phyloP scores from a whole-genome alignment of 2,329 filamentous ascomycete genomes.

The Dactylellina leptospora region DNA sequence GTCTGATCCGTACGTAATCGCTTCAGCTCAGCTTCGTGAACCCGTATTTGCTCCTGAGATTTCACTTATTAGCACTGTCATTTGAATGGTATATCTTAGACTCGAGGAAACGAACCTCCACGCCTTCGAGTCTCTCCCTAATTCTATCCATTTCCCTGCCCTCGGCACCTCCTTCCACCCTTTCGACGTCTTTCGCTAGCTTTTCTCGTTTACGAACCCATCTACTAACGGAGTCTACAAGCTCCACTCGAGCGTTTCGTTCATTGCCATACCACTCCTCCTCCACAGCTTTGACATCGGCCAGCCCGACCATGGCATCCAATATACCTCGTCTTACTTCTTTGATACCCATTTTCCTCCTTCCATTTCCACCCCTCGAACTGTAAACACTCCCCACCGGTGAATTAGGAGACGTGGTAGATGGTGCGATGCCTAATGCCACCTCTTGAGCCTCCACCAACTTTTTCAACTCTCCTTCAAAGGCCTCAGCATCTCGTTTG shows the following conservation, averaged over 20 bases:
- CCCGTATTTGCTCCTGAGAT: constrained; percentile 45
- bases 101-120: too few relatives aligned
- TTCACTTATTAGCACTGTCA: not conserved
- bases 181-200: constrained; percentile 44
- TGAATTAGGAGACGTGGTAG: not conserved
- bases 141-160: constrained; percentile 47
- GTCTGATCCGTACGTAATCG: constrained; percentile 33
- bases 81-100: not conserved
- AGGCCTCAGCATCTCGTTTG: constrained; percentile 35
- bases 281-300: constrained; percentile 45
- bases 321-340: constrained; percentile 48
- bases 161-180: constrained; percentile 33
- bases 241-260: constrained; percentile 13
- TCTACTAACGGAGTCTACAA: constrained; percentile 31
- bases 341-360: constrained; percentile 42
- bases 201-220: constrained; percentile 42
- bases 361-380: constrained; percentile 16
- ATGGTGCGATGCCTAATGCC: constrained; percentile 27
- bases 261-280: constrained; percentile 46
- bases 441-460: constrained; percentile 37
- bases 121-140: constrained; percentile 40
- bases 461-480: constrained; percentile 41
- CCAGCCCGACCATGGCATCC: constrained; percentile 48
- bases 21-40: constrained; percentile 46
- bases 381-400: constrained; percentile 19